Base-by-base conservation (phyloP, 352 stramenopile genomes). In the Saprolegnia diclina region DNA sequence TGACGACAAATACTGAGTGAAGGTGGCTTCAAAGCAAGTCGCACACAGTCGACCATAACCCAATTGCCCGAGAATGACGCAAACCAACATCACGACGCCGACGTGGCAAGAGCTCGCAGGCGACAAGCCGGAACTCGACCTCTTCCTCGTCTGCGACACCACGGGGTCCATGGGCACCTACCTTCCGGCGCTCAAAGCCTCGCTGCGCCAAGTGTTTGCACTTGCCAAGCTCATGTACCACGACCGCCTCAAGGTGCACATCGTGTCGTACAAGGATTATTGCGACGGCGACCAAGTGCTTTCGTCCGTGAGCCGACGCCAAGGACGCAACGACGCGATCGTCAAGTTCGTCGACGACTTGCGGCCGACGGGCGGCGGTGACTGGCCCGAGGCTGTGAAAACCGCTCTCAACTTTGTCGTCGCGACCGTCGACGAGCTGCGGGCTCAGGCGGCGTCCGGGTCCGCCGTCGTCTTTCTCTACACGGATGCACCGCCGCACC, bases 251-350 rank as follows among this genome's bases (percentile, higher is more conserved):
- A 61, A 61, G 24, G 11, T 68, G 6, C 62, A 68, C 10, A 32
- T 68, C 11, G 40, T 68, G 4, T 68, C 62, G 29, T 68, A 59
- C 50, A 68, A 57, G 26, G 62, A 68, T n/a, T 57, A 68, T 29
- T 68, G 62, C 50, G 62, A 68, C 24, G 62, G 32, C 24, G 16
- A 57, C 32, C 11, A n/a, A 11, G 35, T 68, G 11, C 18, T 68
- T 18, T 61, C 45, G 1, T 26, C 16, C 16, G 50, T 24, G 10
- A 59, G 18, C 45, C 38, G 18, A 56, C 19, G 1, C 46, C 64
- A 22, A 45, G 32, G 29, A 35, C 29, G 29, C 21, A 42, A 68
- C 29, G 62, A 68, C 22, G 62, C 40, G 16, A 53, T 68, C 29
- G 10, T 37, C 16, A 26, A 13, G 9, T 57, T 68, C 32, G 45